Evolutionary conservation across 208 protist genomes (phyloP).

Genomic region (Acanthamoeba healyi): DNA sequence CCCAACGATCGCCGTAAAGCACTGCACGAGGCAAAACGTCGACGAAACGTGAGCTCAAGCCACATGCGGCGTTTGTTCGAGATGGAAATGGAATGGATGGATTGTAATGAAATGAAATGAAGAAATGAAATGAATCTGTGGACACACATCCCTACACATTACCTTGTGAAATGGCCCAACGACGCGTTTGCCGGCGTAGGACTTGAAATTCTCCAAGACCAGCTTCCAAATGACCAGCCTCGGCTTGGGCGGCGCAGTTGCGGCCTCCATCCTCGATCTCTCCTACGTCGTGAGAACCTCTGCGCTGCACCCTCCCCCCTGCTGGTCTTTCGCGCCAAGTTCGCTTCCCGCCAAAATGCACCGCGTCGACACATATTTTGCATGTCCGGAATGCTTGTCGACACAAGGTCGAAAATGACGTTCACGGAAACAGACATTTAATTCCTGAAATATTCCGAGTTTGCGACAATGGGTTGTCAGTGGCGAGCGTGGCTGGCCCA

Average conservation of each 20-base stretch:
- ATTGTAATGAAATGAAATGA: neutral
- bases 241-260: neutral
- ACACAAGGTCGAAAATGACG: neutral
- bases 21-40: constrained; percentile 81
- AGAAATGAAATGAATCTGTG: neutral
- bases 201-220: constrained; percentile 4
- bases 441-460: neutral
- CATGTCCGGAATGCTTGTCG: neutral
- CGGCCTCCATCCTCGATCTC: neutral
- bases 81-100: neutral
- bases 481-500: no score
- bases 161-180: constrained; percentile 34
- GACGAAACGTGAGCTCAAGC: no score
- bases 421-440: neutral
- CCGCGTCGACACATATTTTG: no score
- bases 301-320: neutral
- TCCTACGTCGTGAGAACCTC: no score
- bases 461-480: neutral
- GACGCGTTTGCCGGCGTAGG: neutral
- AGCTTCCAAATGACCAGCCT: neutral
- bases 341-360: neutral
- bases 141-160: neutral
- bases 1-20: constrained; percentile 99
- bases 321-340: neutral
- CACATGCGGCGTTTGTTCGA: no score